These are phyloP conservation scores for Xylaria acuta DNA, from an alignment of 495 filamentous ascomycete genomes.

Conservation along the genomic window DNA sequence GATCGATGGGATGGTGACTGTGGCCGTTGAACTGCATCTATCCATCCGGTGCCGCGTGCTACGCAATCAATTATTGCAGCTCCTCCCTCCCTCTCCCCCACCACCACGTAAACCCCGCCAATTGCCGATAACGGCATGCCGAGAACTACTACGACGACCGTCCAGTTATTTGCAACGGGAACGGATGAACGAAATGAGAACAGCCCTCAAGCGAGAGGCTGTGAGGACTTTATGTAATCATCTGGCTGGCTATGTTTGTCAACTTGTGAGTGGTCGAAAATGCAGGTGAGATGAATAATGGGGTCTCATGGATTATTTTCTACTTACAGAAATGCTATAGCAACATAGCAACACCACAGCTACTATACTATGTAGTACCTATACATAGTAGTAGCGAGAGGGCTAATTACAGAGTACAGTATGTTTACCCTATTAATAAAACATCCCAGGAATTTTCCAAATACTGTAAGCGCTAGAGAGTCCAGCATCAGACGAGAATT, in stretches of 20 bases:
- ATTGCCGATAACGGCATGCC: constrained; percentile 29
- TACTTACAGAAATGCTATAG: not conserved
- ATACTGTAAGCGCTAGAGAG: no score
- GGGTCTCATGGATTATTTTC: not conserved
- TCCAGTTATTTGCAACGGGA: not conserved
- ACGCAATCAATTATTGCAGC: not conserved
- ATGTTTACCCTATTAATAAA: not conserved
- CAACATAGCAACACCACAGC: not conserved
- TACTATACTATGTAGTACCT: no score
- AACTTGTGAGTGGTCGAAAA: not conserved
- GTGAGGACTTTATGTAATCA: not conserved
- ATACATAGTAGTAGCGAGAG: not conserved
- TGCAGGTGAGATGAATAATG: not conserved
- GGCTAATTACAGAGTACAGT: not conserved
- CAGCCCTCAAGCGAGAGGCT: not conserved
- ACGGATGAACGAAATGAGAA: not conserved
- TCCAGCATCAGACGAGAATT: no score
- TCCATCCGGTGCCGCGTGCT: not conserved
- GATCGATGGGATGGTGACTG: not conserved
- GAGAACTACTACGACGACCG: not conserved
- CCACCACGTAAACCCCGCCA: constrained; percentile 4
- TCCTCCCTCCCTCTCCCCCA: not conserved
- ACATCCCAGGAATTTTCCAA: no score
- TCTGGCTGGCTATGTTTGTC: not conserved
- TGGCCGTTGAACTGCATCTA: not conserved